These are phyloP conservation scores for Leptographium lundbergii DNA, from an alignment of 2,329 filamentous ascomycete genomes.

Conservation along the genomic window DNA sequence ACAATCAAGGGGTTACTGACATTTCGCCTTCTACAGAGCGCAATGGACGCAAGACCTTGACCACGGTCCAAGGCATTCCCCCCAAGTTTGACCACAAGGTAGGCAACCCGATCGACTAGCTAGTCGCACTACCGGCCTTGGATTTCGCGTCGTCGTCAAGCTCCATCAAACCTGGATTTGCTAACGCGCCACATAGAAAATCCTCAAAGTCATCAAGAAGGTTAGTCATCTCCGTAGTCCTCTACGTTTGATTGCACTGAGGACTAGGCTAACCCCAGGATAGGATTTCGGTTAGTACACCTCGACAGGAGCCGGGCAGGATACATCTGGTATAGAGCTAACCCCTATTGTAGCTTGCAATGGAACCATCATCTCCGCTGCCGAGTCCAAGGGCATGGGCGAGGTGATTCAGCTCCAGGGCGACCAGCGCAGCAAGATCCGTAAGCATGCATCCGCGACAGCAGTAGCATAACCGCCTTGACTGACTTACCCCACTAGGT, in stretches of 20 bases:
- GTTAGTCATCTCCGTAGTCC: neutral
- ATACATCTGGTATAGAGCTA: neutral
- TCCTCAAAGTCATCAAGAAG: slow-evolving; percentile 99
- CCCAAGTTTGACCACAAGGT: slow-evolving; percentile 94
- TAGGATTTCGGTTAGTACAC: slow-evolving; percentile 7
- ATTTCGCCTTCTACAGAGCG: slow-evolving; percentile 53
- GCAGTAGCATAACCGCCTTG: no score
- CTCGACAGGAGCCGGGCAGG: neutral
- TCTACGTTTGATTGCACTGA: neutral
- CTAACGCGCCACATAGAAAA: slow-evolving; percentile 45
- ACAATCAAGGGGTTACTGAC: neutral
- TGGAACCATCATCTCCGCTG: slow-evolving; percentile 14
- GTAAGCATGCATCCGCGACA: slow-evolving; percentile 1
- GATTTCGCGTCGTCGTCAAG: neutral
- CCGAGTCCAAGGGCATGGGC: slow-evolving; percentile 15
- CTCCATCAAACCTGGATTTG: neutral
- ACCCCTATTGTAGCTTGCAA: slow-evolving; percentile 12
- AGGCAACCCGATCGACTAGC: neutral
- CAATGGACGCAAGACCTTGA: slow-evolving; percentile 99
- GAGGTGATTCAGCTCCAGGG: slow-evolving; percentile 76
- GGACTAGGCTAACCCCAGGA: slow-evolving; percentile 18
- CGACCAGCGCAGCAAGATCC: slow-evolving; percentile 64
- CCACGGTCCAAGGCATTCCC: slow-evolving; percentile 95
- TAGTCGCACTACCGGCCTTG: neutral
- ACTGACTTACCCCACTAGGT: slow-evolving; percentile 42